Percentiles rank a stretch among this genome's conserved stretches.
phyloP scores from a whole-genome alignment of 2,329 filamentous ascomycete genomes.

The Ascochyta rabiei region DNA sequence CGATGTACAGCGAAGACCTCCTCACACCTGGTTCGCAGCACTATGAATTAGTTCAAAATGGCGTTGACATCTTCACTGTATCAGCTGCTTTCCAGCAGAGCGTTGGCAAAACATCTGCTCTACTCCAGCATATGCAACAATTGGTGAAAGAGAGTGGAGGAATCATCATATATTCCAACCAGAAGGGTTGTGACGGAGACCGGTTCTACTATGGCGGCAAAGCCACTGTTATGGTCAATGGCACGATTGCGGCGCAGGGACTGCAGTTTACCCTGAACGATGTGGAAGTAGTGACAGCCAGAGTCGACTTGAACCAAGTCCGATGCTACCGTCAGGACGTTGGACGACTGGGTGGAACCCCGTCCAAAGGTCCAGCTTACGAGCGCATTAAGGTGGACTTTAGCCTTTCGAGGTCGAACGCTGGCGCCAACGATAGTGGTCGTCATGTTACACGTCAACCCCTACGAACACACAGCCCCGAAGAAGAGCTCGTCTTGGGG shows the following conservation, averaged over 20 bases:
- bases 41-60: conserved; percentile 65
- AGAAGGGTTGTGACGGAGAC: conserved; percentile 56
- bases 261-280: conserved; percentile 66
- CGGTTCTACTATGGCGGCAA: conserved; percentile 54
- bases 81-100: conserved; percentile 71
- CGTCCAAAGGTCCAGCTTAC: conserved; percentile 57
- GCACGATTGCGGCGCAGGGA: conserved; percentile 67
- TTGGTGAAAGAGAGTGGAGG: conserved; percentile 67
- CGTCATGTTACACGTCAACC: conserved; percentile 53
- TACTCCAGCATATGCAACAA: conserved; percentile 68
- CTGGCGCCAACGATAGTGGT: conserved; percentile 53
- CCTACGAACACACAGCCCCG: conserved; percentile 62
- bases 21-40: conserved; percentile 54
- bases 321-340: conserved; percentile 62
- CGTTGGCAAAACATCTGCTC: conserved; percentile 68
- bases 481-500: conserved; percentile 67
- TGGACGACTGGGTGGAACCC: conserved; percentile 61
- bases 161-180: conserved; percentile 61
- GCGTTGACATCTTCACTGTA: conserved; percentile 73
- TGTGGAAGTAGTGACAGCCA: conserved; percentile 61
- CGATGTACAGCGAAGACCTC: conserved; percentile 64
- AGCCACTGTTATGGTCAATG: conserved; percentile 67
- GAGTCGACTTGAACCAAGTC: conserved; percentile 71
- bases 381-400: conserved; percentile 53
- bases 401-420: conserved; percentile 49